Evolutionary conservation across 768 basidiomycete genomes (phyloP), one percentile per base, ranked within the genome.

Genomic region (Russula abietina): DNA sequence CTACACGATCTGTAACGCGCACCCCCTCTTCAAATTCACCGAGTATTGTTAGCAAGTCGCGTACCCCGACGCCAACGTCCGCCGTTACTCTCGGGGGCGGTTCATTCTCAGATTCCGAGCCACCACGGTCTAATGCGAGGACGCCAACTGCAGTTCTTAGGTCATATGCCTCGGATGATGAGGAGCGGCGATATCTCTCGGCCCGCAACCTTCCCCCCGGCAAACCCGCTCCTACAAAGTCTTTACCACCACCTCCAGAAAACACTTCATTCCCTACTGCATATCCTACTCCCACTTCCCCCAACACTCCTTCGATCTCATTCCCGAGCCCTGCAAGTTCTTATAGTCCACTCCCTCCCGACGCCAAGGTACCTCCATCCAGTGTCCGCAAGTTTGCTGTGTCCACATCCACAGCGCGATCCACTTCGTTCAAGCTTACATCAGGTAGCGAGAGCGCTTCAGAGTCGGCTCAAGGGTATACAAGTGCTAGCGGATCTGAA

Each of bases 361-460:
- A 64, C 0, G 48, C 54, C 59, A 64, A 64, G 41, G 45, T 24
- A 9, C 26, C 62, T 41, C 16, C 58, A 4, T 16, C 54, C 16
- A 52, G 16, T 24, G 41, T 26, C 55, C 63, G 63, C 59, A 64
- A 55, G 59, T 9, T 56, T 50, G 63, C 63, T 9, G 24, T 64
- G n/a, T 64, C 63, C 17, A 51, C 59, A 2, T 53, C 58, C 22
- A 22, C 59, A 6, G 17, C 58, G 8, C 63, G 63, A 22, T 59
- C 63, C 7, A 38, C 53, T 36, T 60, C 62, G 19, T 57, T 55
- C 24, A 55, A 26, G 28, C 45, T 64, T 8, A 56, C 63, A 36
- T 60, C 59, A 10, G 63, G 63, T n/a, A 64, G 63, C 19, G 63
- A 64, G 24, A 64, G 63, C 41, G 63, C 63, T 19, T 60, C 63